Conservation (phyloP, 805 yeast species). For the Candida schatavii region DNA sequence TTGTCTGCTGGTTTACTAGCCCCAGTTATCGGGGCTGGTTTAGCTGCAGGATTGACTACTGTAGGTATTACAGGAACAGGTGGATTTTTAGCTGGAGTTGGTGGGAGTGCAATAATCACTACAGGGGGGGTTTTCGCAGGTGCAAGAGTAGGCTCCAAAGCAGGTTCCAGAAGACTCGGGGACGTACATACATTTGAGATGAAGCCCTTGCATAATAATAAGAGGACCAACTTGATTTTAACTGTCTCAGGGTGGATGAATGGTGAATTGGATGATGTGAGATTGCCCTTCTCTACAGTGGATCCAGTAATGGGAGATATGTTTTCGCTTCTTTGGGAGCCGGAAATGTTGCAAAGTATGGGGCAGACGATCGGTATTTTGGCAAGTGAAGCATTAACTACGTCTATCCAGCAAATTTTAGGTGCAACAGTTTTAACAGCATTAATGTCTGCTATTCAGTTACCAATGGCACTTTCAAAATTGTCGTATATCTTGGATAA, state of each 20-base stretch:
- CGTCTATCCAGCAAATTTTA: slow-evolving; percentile 90
- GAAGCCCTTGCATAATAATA: slow-evolving; percentile 86
- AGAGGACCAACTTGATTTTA: slow-evolving; percentile 78
- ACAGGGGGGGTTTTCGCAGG: slow-evolving; percentile 90
- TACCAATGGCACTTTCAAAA: slow-evolving; percentile 89
- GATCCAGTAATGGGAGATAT: slow-evolving; percentile 98
- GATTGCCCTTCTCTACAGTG: slow-evolving; percentile 92
- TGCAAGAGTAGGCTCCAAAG: slow-evolving; percentile 79
- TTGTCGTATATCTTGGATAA: slow-evolving; percentile 87
- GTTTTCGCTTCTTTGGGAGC: slow-evolving; percentile 93
- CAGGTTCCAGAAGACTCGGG: slow-evolving; percentile 85
- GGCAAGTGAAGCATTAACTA: slow-evolving; percentile 90
- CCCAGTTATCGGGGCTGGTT: slow-evolving; percentile 97
- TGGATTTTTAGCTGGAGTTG: slow-evolving; percentile 92
- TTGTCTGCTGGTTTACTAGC: slow-evolving; percentile 93
- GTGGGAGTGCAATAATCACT: slow-evolving; percentile 93
- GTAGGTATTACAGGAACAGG: slow-evolving; percentile 93
- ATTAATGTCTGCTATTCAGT: slow-evolving; percentile 87
- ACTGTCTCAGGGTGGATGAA: slow-evolving; percentile 98
- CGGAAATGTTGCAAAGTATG: slow-evolving; percentile 91
- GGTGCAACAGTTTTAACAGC: slow-evolving; percentile 90
- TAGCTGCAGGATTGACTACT: slow-evolving; percentile 95
- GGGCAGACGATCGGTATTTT: slow-evolving; percentile 94
- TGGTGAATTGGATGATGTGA: slow-evolving; percentile 90
- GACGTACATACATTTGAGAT: slow-evolving; percentile 93